Percentiles rank a stretch among this genome's conserved stretches.
Conservation (phyloP, 441 rosid genomes). For the Melastoma candidum region DNA sequence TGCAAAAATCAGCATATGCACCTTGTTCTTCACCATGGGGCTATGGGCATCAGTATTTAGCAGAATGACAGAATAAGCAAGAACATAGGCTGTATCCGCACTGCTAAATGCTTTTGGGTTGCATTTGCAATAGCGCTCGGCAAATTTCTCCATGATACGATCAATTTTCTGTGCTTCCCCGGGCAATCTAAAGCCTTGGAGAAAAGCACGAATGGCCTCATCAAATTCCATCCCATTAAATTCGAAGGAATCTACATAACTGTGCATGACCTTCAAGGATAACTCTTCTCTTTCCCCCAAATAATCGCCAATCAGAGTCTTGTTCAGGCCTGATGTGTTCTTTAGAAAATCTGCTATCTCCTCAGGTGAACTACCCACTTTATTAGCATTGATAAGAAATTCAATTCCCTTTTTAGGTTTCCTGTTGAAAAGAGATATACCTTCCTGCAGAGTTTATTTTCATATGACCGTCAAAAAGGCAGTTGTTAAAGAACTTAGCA, state of each 20-base stretch:
- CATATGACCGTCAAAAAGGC: conserved; percentile 5
- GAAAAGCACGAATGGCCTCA: conserved; percentile 82
- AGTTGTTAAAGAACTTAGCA: too few species aligned
- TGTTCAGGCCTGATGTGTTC: conserved; percentile 79
- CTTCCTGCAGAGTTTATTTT: conserved; percentile 80
- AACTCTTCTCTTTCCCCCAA: conserved; percentile 98
- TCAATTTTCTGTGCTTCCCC: conserved; percentile 99
- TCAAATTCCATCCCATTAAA: conserved; percentile 91
- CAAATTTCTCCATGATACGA: conserved; percentile 96
- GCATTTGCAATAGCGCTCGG: conserved; percentile 96
- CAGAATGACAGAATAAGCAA: conserved; percentile 95
- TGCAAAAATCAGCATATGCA: conserved; percentile 21
- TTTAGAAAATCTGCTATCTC: conserved; percentile 92
- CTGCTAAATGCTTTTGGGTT: conserved; percentile 88
- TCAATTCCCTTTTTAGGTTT: conserved; percentile 96
- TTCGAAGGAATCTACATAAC: conserved; percentile 92
- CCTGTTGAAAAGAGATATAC: conserved; percentile 96
- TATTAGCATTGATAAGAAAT: conserved; percentile 89
- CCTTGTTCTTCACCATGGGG: conserved; percentile 98
- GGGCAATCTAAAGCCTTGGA: conserved; percentile 93
- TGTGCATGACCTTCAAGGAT: conserved; percentile 93
- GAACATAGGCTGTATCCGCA: conserved; percentile 98
- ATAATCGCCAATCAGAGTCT: conserved; percentile 89
- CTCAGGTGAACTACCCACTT: conserved; percentile 90
- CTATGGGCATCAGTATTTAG: conserved; percentile 99